phyloP scores from a whole-genome alignment of 176 grass and related monocot genomes.

The Pontederia paniculata region DNA sequence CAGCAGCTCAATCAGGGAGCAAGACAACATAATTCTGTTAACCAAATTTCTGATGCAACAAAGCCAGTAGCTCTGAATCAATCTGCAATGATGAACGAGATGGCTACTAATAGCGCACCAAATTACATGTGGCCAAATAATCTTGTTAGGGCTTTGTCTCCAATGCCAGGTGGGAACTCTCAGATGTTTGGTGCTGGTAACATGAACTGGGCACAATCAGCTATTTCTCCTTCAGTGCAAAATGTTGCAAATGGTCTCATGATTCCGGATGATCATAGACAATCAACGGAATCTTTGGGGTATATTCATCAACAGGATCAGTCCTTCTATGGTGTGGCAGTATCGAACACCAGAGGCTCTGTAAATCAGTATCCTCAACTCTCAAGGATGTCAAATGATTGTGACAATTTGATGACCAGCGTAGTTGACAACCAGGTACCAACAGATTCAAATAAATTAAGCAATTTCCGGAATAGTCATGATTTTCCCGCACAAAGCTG shows the following conservation, averaged over 20 bases:
- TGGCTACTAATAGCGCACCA: background rate
- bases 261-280: slow-evolving; percentile 43
- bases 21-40: slow-evolving; percentile 13
- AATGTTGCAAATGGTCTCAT: slow-evolving; percentile 62
- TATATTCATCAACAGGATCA: slow-evolving; percentile 54
- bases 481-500: slow-evolving; percentile 25
- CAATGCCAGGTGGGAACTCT: slow-evolving; percentile 29
- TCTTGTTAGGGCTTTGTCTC: slow-evolving; percentile 30
- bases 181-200: slow-evolving; percentile 41
- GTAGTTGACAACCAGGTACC: slow-evolving; percentile 41
- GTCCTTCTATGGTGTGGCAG: slow-evolving; percentile 51
- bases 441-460: slow-evolving; percentile 34
- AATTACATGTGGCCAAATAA: slow-evolving; percentile 37
- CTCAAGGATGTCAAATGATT: slow-evolving; percentile 54
- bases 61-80: slow-evolving; percentile 1
- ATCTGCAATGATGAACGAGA: slow-evolving; percentile 5
- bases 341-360: slow-evolving; percentile 33
- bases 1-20: slow-evolving; percentile 23
- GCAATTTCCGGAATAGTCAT: slow-evolving; percentile 39
- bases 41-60: background rate
- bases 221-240: slow-evolving; percentile 30
- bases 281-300: slow-evolving; percentile 51
- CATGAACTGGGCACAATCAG: slow-evolving; percentile 55
- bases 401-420: slow-evolving; percentile 37
- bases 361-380: slow-evolving; percentile 69